Conservation (phyloP, 2,329 filamentous ascomycete species). For the Fusarium liriodendri region DNA sequence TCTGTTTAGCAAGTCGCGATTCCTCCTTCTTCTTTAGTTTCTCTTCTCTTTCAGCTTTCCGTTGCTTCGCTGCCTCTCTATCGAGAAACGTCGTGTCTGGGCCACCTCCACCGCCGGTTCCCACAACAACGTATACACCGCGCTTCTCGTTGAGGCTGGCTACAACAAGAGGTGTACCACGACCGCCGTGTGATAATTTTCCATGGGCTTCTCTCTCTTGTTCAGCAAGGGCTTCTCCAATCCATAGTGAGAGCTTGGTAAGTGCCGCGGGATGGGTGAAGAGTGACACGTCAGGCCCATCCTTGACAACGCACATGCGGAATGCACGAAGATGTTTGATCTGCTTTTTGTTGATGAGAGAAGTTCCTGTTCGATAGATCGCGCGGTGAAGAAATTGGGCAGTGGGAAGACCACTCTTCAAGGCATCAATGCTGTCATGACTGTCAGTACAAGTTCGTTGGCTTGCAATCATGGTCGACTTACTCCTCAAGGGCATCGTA, state of each 20-base stretch:
- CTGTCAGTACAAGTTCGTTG: constrained; percentile 2
- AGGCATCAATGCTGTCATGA: constrained; percentile 72
- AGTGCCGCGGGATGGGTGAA: constrained; percentile 94
- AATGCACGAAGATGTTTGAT: constrained; percentile 94
- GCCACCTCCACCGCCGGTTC: constrained; percentile 87
- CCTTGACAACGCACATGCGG: constrained; percentile 94
- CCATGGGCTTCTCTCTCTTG: constrained; percentile 84
- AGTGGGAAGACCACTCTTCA: constrained; percentile 80
- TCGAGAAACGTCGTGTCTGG: constrained; percentile 77
- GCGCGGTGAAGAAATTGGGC: constrained; percentile 92
- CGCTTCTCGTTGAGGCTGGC: constrained; percentile 89
- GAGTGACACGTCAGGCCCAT: constrained; percentile 89
- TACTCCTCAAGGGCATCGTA: constrained; percentile 79
- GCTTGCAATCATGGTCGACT: constrained; percentile 43
- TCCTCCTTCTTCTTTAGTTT: constrained; percentile 73
- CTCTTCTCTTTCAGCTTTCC: constrained; percentile 70
- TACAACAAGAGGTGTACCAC: constrained; percentile 88
- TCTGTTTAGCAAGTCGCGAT: constrained; percentile 65
- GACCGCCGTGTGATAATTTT: constrained; percentile 73
- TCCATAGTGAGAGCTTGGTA: constrained; percentile 93
- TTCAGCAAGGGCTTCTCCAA: constrained; percentile 90
- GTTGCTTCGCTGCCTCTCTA: constrained; percentile 72
- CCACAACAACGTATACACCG: constrained; percentile 92
- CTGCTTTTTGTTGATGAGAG: constrained; percentile 91
- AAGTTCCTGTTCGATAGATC: constrained; percentile 92